Evolutionary conservation across 2,329 filamentous ascomycete species (phyloP).

Genomic region (Balansia obtecta): DNA sequence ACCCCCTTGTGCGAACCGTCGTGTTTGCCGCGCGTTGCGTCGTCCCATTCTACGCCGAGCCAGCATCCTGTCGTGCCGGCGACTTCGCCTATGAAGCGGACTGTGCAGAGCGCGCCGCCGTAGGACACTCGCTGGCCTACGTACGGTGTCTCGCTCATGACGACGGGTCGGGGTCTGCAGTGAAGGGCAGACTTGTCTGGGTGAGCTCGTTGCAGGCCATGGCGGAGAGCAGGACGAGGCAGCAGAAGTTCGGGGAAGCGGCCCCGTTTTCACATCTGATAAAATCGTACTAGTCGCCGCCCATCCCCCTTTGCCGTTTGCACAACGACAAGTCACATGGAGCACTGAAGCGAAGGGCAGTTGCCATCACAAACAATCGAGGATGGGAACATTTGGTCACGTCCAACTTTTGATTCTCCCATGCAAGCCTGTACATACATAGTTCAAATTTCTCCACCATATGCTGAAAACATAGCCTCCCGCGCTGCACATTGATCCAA

Average conservation of each 20-base stretch:
- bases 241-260: conserved; percentile 10
- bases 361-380: not conserved
- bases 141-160: conserved; percentile 29
- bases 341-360: not conserved
- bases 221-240: conserved; percentile 10
- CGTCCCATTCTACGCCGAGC: conserved; percentile 97
- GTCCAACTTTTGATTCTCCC: not conserved
- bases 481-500: not conserved
- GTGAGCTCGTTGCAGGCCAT: not conserved
- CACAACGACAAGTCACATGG: not conserved
- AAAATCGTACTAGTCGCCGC: not conserved
- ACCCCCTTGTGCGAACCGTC: conserved; percentile 69
- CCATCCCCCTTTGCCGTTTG: not conserved
- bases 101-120: conserved; percentile 64
- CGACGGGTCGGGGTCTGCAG: not conserved
- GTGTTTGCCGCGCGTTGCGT: conserved; percentile 76
- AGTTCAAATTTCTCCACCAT: not conserved
- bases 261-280: not conserved
- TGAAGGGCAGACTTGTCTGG: not conserved
- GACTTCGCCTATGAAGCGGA: conserved; percentile 71
- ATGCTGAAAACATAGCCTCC: not conserved
- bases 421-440: not conserved
- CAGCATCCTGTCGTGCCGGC: conserved; percentile 65
- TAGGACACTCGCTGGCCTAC: conserved; percentile 72
- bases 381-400: not conserved